Percentiles rank a stretch among this genome's conserved stretches.
These are phyloP conservation scores for Coniella lustricola DNA, from an alignment of 2,329 filamentous ascomycete species.

Conservation along the genomic window DNA sequence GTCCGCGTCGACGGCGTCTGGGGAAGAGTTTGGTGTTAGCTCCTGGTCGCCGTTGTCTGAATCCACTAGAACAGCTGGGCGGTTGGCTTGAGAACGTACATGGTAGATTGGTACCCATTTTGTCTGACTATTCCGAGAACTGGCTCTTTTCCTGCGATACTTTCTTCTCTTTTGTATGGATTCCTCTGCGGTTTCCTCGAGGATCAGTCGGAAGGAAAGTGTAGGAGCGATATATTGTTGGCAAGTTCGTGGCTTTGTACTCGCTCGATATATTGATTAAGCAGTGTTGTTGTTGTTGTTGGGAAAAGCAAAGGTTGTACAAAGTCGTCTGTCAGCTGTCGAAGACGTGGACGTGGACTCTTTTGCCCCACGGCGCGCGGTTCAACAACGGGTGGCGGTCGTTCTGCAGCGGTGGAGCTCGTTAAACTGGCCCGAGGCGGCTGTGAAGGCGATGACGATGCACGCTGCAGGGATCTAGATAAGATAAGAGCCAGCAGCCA, in stretches of 20 bases:
- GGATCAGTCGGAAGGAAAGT: no score
- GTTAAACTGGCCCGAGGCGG: background rate
- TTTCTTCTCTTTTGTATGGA: background rate
- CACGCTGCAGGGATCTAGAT: background rate
- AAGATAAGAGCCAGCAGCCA: background rate
- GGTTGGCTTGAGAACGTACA: conserved; percentile 27
- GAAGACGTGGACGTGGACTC: conserved; percentile 4
- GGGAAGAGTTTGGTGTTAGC: background rate
- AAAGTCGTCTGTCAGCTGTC: background rate
- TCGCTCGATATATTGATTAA: no score
- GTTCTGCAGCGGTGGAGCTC: conserved; percentile 1
- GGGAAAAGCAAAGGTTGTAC: no score
- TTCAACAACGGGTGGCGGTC: conserved; percentile 3
- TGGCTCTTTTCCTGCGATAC: background rate
- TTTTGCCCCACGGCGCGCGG: background rate
- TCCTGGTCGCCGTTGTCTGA: background rate
- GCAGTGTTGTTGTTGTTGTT: no score
- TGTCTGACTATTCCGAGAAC: conserved; percentile 17
- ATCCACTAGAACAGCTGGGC: no score
- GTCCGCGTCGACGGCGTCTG: conserved; percentile 97
- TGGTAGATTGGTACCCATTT: conserved; percentile 42
- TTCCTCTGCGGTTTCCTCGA: no score
- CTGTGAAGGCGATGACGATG: conserved; percentile 1
- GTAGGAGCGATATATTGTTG: no score
- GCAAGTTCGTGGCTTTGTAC: no score